Evolutionary conservation across 2,329 filamentous ascomycete species (phyloP).

Genomic region (Nigrospora oryzae): DNA sequence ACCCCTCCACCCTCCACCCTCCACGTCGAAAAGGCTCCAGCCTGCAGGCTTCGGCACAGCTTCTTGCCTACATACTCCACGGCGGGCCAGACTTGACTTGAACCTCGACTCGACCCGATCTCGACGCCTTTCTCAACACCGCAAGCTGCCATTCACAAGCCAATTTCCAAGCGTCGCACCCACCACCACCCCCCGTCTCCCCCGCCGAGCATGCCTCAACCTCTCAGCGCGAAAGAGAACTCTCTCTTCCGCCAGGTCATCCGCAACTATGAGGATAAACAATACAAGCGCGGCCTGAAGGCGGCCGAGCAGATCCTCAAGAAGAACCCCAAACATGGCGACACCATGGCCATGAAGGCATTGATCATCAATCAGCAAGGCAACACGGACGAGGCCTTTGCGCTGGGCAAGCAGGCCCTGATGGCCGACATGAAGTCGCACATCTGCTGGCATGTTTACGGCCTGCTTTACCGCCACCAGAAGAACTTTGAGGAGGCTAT

Average conservation of each 20-base stretch:
- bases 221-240: constrained; percentile 77
- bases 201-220: constrained; percentile 54
- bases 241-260: constrained; percentile 92
- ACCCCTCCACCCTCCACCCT: too few species aligned
- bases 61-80: too few species aligned
- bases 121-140: too few species aligned
- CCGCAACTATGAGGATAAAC: constrained; percentile 94
- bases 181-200: constrained; percentile 7
- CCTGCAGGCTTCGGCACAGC: too few species aligned
- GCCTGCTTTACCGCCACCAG: constrained; percentile 80
- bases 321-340: constrained; percentile 92
- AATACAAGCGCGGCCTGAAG: constrained; percentile 93
- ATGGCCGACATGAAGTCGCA: constrained; percentile 98
- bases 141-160: not conserved
- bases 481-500: constrained; percentile 99
- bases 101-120: too few species aligned
- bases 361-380: constrained; percentile 90
- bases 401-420: constrained; percentile 83
- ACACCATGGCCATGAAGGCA: constrained; percentile 98
- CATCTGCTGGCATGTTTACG: constrained; percentile 99
- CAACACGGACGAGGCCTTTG: constrained; percentile 89
- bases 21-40: too few species aligned
- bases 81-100: too few species aligned
- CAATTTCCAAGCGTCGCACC: not conserved
- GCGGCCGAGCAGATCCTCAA: constrained; percentile 92